Conservation (phyloP, 352 stramenopile species). For the Globisporangium recalcitrans region DNA sequence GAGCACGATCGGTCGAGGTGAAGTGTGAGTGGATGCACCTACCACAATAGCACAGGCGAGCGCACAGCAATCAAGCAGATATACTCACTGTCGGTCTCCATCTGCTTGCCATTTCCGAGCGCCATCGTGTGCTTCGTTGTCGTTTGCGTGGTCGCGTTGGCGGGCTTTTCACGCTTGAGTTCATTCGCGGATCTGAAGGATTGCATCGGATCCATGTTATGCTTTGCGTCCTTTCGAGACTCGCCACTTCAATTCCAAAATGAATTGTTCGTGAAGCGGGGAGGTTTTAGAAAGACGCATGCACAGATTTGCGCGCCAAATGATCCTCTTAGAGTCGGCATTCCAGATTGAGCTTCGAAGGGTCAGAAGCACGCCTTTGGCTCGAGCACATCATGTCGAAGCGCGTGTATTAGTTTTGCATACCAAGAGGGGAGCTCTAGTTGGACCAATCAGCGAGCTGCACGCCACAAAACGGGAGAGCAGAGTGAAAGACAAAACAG, state of each 20-base stretch:
- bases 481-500: background rate
- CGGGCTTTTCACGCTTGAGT: slow-evolving; percentile 16
- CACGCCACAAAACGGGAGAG: too few relatives aligned
- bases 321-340: too few relatives aligned
- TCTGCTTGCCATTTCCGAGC: slow-evolving; percentile 68
- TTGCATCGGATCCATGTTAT: too few relatives aligned
- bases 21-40: background rate
- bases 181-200: too few relatives aligned
- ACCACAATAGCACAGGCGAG: background rate
- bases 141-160: background rate
- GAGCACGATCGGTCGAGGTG: slow-evolving; percentile 71
- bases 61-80: background rate
- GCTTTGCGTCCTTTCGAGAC: slow-evolving; percentile 4
- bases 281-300: too few relatives aligned
- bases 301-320: too few relatives aligned
- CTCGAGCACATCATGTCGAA: too few relatives aligned
- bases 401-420: too few relatives aligned
- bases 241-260: background rate
- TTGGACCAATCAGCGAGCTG: too few relatives aligned
- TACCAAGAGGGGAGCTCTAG: too few relatives aligned
- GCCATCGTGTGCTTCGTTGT: slow-evolving; percentile 25
- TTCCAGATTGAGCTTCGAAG: too few relatives aligned
- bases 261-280: background rate
- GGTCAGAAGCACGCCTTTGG: too few relatives aligned
- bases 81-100: slow-evolving; percentile 74